Evolutionary conservation across 495 filamentous ascomycete genomes (phyloP), one percentile per base, ranked within the genome.

Genomic region (Echria macrotheca): DNA sequence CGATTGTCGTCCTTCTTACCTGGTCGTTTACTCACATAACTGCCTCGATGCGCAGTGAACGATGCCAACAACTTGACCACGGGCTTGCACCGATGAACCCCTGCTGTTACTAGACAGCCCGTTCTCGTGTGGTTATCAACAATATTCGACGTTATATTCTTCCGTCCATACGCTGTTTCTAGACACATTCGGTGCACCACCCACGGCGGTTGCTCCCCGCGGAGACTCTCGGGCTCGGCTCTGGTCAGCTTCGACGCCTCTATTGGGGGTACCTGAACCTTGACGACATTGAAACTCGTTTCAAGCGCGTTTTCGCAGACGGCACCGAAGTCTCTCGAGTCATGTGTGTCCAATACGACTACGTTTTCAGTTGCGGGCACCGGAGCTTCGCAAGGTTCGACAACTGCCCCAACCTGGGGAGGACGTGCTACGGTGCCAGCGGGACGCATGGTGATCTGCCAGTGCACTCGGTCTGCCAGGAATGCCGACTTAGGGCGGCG

Each of bases 101-200:
- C 26, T 46, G 56, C 56, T 59, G 56, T 59, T 59, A 56, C 45
- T 59, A 59, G 56, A 59, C 56, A 53, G 56, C 56, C 48, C 23
- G 52, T 55, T 53, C 49, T 58, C 47, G 51, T 22, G 46, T 55
- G 41, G 35, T 50, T 32, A 40, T 29, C 35, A 31, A 29, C 41
- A 47, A 5, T n/a, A 8, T 28, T 28, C 41, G 23, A 17, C 25
- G 17, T 43, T 32, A 41, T 3, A 17, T 18, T 18, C 25, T 17
- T 37, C 2, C n/a, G 21, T 37, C 15, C 17, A 6, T 31, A 31
- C 28, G n/a, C n/a, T n/a, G n/a, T n/a, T n/a, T n/a, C n/a, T n/a
- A n/a, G n/a, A n/a, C n/a, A n/a, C n/a, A n/a, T n/a, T n/a, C n/a
- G n/a, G n/a, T n/a, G n/a, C n/a, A n/a, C n/a, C n/a, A n/a, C n/a